Conservation (phyloP, 176 grass and related monocot species). For the Oryza brachyantha region DNA sequence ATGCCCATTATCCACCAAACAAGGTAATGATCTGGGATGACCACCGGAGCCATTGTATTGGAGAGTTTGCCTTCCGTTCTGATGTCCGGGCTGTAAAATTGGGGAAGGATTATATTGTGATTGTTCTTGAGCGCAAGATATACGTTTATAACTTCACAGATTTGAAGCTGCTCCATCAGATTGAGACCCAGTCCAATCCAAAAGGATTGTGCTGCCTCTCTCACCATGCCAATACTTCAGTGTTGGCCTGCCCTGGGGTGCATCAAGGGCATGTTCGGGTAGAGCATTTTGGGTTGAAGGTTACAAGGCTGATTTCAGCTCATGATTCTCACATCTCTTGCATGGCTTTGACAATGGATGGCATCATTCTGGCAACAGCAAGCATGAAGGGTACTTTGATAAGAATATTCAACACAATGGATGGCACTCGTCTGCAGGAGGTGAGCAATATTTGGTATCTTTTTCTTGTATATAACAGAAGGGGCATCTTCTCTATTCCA, state of each 20-base stretch:
- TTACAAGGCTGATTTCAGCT: conserved; percentile 73
- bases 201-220: conserved; percentile 92
- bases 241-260: conserved; percentile 81
- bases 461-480: not conserved
- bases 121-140: conserved; percentile 91
- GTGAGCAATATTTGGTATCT: conserved; percentile 35
- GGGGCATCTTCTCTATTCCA: not conserved
- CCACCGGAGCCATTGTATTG: conserved; percentile 80
- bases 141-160: conserved; percentile 77
- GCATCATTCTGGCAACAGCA: conserved; percentile 79
- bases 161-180: conserved; percentile 89
- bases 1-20: conserved; percentile 67
- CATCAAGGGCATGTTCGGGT: conserved; percentile 68
- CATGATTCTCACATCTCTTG: conserved; percentile 93
- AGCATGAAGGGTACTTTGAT: conserved; percentile 91
- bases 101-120: conserved; percentile 65
- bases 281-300: conserved; percentile 89
- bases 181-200: conserved; percentile 74
- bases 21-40: conserved; percentile 98
- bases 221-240: conserved; percentile 74
- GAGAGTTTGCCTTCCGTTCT: conserved; percentile 81
- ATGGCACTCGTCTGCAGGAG: conserved; percentile 88
- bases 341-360: conserved; percentile 87
- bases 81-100: conserved; percentile 65
- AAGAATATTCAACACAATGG: conserved; percentile 97